phyloP scores from a whole-genome alignment of 441 rosid species.

The Melastoma candidum region DNA sequence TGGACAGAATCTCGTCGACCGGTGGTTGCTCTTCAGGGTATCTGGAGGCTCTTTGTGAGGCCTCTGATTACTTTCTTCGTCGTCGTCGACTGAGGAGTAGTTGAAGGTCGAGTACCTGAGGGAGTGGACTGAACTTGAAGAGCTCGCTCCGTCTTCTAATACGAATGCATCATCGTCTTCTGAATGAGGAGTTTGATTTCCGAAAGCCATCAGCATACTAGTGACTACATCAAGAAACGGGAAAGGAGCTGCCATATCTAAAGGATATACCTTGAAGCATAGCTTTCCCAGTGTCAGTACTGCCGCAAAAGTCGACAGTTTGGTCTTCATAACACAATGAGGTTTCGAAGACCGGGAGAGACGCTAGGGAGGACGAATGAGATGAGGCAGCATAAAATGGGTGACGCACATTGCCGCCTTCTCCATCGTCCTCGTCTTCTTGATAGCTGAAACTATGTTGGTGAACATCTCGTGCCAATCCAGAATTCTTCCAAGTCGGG shows the following conservation, averaged over 20 bases:
- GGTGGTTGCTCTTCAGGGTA: too few relatives aligned
- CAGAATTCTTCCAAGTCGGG: conserved; percentile 43
- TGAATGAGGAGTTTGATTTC: conserved; percentile 15
- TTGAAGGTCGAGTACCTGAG: conserved; percentile 29
- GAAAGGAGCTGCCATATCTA: not conserved
- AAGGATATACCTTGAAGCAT: conserved; percentile 30
- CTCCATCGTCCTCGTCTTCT: conserved; percentile 20
- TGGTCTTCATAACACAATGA: conserved; percentile 12
- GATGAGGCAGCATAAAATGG: conserved; percentile 36
- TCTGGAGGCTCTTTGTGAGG: too few relatives aligned
- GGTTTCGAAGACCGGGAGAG: conserved; percentile 23
- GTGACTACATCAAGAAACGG: not conserved
- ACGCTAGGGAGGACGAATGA: conserved; percentile 43
- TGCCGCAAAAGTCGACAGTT: conserved; percentile 3
- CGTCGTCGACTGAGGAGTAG: conserved; percentile 34
- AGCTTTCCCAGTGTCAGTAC: conserved; percentile 3
- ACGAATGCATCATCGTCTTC: conserved; percentile 20
- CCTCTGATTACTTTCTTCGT: conserved; percentile 6
- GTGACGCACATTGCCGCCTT: conserved; percentile 11
- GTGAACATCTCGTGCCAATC: conserved; percentile 17
- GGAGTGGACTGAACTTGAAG: conserved; percentile 35
- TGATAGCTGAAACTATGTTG: conserved; percentile 32
- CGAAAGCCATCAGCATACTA: not conserved
- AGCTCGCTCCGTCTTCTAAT: conserved; percentile 34
- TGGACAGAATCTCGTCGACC: too few relatives aligned